These are phyloP conservation scores for Megacollybia marginata DNA, from an alignment of 768 basidiomycete species.

Conservation along the genomic window DNA sequence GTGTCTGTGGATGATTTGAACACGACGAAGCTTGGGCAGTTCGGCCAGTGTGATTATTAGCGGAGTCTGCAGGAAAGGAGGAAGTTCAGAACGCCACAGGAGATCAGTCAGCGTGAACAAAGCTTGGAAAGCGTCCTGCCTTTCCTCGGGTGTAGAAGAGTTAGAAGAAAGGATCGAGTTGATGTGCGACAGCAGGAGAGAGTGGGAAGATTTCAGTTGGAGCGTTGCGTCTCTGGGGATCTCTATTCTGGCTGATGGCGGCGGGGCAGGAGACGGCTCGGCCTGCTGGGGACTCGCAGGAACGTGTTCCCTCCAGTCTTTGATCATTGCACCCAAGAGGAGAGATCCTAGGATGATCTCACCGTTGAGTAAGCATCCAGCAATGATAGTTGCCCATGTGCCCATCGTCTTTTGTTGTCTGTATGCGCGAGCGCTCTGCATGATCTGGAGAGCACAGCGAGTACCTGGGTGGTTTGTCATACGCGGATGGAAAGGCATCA, in stretches of 20 bases:
- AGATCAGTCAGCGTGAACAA: slow-evolving; percentile 50
- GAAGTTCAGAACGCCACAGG: slow-evolving; percentile 42
- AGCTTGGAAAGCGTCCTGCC: slow-evolving; percentile 43
- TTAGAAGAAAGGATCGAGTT: not conserved
- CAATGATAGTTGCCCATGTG: slow-evolving; percentile 55
- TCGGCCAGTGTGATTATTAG: slow-evolving; percentile 41
- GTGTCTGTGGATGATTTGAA: slow-evolving; percentile 25
- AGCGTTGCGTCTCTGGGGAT: slow-evolving; percentile 7
- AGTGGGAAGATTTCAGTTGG: slow-evolving; percentile 2
- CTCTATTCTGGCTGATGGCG: not conserved
- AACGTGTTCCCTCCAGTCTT: slow-evolving; percentile 40
- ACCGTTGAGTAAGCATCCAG: slow-evolving; percentile 64
- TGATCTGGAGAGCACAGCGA: slow-evolving; percentile 44
- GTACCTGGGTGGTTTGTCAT: slow-evolving; percentile 32
- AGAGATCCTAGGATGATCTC: slow-evolving; percentile 74
- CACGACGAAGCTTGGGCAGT: slow-evolving; percentile 20
- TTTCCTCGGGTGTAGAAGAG: not conserved
- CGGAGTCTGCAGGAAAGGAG: slow-evolving; percentile 32
- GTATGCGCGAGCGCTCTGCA: slow-evolving; percentile 44
- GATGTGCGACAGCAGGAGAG: not conserved
- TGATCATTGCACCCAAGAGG: slow-evolving; percentile 56
- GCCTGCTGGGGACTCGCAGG: not conserved
- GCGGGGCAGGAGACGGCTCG: not conserved
- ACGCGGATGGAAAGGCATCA: slow-evolving; percentile 19
- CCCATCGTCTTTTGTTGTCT: slow-evolving; percentile 48